Conservation (phyloP, 805 yeast genomes). For the Pichia heedii region DNA sequence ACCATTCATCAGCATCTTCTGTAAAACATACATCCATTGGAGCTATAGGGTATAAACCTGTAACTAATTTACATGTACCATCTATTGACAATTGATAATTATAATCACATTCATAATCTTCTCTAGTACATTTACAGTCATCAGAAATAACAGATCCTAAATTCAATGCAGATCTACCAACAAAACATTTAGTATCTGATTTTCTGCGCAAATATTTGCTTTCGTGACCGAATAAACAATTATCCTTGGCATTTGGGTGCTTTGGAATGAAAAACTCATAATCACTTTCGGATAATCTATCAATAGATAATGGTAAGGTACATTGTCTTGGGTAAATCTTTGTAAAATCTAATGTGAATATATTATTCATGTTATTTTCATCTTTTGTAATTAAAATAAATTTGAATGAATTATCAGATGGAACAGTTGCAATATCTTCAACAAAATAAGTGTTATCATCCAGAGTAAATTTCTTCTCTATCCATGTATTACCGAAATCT, state of each 20-base stretch:
- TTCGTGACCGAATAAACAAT: constrained; percentile 68
- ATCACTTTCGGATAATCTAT: constrained; percentile 31
- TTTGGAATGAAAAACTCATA: constrained; percentile 57
- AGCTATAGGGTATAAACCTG: constrained; percentile 62
- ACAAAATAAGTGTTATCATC: constrained; percentile 39
- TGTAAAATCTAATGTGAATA: constrained; percentile 51
- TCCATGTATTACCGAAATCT: constrained; percentile 79
- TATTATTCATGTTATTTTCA: constrained; percentile 21
- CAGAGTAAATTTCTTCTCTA: constrained; percentile 51
- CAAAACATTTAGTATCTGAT: constrained; percentile 56
- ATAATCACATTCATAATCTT: constrained; percentile 91
- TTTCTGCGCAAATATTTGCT: constrained; percentile 50
- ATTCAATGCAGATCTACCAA: constrained; percentile 53
- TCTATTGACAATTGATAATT: constrained; percentile 62
- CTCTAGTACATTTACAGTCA: constrained; percentile 77
- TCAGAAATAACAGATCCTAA: constrained; percentile 47
- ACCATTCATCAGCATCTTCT: constrained; percentile 55
- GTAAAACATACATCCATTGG: constrained; percentile 50
- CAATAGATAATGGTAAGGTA: constrained; percentile 31
- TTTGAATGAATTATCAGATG: constrained; percentile 79
- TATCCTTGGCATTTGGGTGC: constrained; percentile 40
- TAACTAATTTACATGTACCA: constrained; percentile 80
- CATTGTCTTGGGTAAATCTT: constrained; percentile 47
- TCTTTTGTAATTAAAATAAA: constrained; percentile 58
- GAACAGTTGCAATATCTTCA: constrained; percentile 78